Conservation (phyloP, 1,139 yeast genomes). For the Blastobotrys proliferans region DNA sequence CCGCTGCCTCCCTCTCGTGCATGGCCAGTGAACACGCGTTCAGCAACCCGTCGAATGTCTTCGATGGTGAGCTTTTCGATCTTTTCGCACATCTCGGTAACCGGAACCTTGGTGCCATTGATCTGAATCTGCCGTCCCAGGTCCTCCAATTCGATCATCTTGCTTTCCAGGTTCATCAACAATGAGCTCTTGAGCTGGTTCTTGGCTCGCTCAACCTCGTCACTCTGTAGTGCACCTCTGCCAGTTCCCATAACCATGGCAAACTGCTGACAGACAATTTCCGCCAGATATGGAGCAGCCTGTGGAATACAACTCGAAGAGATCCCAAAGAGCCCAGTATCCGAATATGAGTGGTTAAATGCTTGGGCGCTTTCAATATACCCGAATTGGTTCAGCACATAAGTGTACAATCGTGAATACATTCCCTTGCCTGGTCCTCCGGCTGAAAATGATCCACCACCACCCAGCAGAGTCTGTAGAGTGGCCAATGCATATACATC, state of each 20-base stretch:
- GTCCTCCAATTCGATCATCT: conserved; percentile 88
- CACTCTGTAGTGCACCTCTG: conserved; percentile 57
- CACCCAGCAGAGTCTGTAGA: conserved; percentile 88
- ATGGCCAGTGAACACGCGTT: conserved; percentile 66
- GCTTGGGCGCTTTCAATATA: conserved; percentile 86
- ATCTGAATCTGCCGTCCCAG: conserved; percentile 92
- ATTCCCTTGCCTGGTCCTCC: conserved; percentile 99
- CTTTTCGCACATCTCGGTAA: conserved; percentile 75
- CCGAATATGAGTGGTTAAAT: conserved; percentile 86
- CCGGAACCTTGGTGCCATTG: conserved; percentile 72
- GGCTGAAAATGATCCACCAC: conserved; percentile 96
- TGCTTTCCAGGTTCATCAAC: conserved; percentile 89
- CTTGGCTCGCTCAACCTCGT: conserved; percentile 83
- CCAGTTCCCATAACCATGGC: conserved; percentile 57
- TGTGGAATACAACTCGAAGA: conserved; percentile 80
- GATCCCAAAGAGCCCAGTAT: conserved; percentile 88
- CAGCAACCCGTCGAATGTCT: conserved; percentile 73
- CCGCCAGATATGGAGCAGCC: conserved; percentile 80
- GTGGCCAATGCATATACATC: conserved; percentile 91
- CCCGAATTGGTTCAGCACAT: conserved; percentile 86
- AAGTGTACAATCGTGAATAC: conserved; percentile 90
- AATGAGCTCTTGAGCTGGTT: conserved; percentile 87
- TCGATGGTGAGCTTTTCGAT: conserved; percentile 62
- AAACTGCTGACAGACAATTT: conserved; percentile 74
- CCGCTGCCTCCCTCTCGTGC: conserved; percentile 53